A percentile compares a stretch with the other conserved stretches of the same genome.
phyloP scores from a whole-genome alignment of 1,139 yeast genomes.

The Pichia sp. region DNA sequence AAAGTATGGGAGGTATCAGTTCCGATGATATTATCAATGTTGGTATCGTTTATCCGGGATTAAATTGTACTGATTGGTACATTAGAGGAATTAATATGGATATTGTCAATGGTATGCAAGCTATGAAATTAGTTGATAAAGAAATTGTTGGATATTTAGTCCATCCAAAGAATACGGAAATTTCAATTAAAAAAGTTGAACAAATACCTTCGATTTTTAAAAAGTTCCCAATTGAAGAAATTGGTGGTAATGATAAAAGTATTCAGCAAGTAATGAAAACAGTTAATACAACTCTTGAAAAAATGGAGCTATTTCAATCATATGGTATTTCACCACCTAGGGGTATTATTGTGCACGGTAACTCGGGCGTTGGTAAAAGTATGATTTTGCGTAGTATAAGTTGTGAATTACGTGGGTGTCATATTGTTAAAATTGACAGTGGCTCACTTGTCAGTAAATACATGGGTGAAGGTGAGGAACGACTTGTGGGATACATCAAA shows the following conservation, averaged over 20 bases:
- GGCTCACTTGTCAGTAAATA: conserved; percentile 91
- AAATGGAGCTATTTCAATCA: conserved; percentile 68
- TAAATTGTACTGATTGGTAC: conserved; percentile 17
- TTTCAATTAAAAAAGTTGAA: conserved; percentile 35
- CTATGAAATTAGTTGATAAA: conserved; percentile 32
- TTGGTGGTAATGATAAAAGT: conserved; percentile 76
- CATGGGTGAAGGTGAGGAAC: conserved; percentile 87
- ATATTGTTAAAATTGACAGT: conserved; percentile 78
- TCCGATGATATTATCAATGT: conserved; percentile 24
- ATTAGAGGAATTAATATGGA: conserved; percentile 22
- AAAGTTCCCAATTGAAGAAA: conserved; percentile 23
- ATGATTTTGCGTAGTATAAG: conserved; percentile 83
- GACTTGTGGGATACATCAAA: conserved; percentile 69
- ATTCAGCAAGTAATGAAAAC: conserved; percentile 57
- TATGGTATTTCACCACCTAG: conserved; percentile 91
- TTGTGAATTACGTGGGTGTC: conserved; percentile 46
- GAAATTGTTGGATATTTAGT: conserved; percentile 21
- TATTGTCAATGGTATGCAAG: conserved; percentile 27
- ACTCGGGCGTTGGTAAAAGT: conserved; percentile 97
- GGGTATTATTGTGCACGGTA: conserved; percentile 87
- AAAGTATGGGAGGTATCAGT: neutral
- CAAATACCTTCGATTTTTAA: conserved; percentile 35
- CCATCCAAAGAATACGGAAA: conserved; percentile 23
- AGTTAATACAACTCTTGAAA: conserved; percentile 72
- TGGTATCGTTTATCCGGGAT: conserved; percentile 22